Conservation (phyloP, 176 grass and related monocot species). For the Eragrostis curvula region DNA sequence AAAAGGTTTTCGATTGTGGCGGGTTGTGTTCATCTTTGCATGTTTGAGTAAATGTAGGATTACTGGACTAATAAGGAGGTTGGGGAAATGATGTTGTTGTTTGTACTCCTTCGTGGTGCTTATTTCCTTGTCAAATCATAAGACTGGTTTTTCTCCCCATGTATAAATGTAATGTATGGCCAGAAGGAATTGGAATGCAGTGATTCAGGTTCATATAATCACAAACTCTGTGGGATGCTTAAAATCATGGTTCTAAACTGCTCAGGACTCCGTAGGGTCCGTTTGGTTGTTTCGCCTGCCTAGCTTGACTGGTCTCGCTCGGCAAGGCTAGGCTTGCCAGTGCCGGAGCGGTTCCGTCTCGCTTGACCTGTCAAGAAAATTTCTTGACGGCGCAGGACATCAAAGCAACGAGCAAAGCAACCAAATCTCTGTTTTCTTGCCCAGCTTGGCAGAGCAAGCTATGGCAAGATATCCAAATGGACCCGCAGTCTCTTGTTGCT, state of each 20-base stretch:
- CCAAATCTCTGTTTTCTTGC: no score
- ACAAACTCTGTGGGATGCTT: not conserved
- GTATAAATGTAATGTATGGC: not conserved
- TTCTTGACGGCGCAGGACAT: no score
- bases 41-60: not conserved
- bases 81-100: not conserved
- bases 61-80: not conserved
- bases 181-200: not conserved
- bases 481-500: slow-evolving; percentile 13
- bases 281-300: no score
- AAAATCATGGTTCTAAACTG: not conserved
- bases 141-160: not conserved
- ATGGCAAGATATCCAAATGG: no score
- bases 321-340: no score
- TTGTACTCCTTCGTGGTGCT: not conserved
- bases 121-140: not conserved
- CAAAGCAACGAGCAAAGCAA: no score
- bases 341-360: no score
- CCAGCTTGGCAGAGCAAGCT: no score
- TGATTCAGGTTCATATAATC: not conserved
- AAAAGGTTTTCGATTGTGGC: not conserved
- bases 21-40: not conserved
- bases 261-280: not conserved
- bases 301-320: no score
- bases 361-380: no score